These are phyloP conservation scores for Phaeosphaeriaceae sp. DNA, from an alignment of 2,329 filamentous ascomycete species.

Conservation along the genomic window DNA sequence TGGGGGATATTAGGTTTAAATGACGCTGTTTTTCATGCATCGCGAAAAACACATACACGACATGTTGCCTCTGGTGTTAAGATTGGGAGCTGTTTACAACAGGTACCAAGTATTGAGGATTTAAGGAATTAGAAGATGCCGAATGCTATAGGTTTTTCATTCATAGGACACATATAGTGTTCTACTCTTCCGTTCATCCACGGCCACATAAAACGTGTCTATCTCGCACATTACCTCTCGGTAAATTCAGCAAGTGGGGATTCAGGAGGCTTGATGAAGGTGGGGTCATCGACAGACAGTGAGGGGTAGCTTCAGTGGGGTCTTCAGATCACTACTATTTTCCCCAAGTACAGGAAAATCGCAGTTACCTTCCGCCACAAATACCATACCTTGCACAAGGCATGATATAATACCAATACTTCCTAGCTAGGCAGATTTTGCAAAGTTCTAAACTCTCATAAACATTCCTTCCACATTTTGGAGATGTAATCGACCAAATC, in stretches of 20 bases:
- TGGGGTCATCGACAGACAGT: slow-evolving; percentile 2
- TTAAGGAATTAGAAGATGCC: neutral
- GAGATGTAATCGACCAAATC: too few relatives aligned
- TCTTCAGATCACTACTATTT: neutral
- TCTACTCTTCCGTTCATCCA: neutral
- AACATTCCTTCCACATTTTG: too few relatives aligned
- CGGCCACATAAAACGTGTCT: neutral
- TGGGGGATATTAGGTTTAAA: slow-evolving; percentile 12
- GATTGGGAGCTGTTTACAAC: neutral
- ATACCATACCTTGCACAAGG: too few relatives aligned
- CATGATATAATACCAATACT: too few relatives aligned
- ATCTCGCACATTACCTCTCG: neutral
- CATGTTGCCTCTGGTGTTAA: neutral
- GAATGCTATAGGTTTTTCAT: neutral
- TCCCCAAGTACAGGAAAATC: too few relatives aligned
- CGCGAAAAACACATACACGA: neutral
- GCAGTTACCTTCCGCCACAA: too few relatives aligned
- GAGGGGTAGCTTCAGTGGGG: slow-evolving; percentile 5
- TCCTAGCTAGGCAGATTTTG: too few relatives aligned
- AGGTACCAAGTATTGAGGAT: too few relatives aligned
- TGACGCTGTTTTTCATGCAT: neutral
- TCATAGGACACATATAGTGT: neutral
- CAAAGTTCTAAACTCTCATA: too few relatives aligned
- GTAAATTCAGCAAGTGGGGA: neutral
- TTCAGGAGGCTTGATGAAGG: neutral